A percentile compares a stretch with the other conserved stretches of the same genome.
These are phyloP conservation scores for Pelargonium australe DNA, from an alignment of 441 rosid genomes.

Conservation along the genomic window DNA sequence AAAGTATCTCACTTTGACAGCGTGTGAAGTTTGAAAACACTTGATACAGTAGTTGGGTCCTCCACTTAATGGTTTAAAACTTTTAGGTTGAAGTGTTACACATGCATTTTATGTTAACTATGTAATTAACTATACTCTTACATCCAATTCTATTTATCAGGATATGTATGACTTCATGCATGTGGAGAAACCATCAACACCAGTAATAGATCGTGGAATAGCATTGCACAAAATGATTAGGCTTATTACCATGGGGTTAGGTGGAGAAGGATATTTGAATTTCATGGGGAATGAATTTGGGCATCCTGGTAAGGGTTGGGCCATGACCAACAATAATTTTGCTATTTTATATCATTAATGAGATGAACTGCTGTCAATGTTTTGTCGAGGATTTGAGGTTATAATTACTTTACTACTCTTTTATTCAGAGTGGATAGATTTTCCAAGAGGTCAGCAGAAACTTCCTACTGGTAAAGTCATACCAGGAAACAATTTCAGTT, in stretches of 20 bases:
- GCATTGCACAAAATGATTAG: slow-evolving; percentile 98
- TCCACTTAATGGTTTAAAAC: too few relatives aligned
- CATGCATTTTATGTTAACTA: neutral
- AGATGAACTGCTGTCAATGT: slow-evolving; percentile 8
- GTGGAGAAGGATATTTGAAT: slow-evolving; percentile 97
- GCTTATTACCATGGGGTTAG: slow-evolving; percentile 90
- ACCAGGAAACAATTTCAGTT: slow-evolving; percentile 77
- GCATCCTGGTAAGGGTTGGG: slow-evolving; percentile 66
- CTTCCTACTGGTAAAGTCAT: slow-evolving; percentile 65
- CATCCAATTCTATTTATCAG: slow-evolving; percentile 35
- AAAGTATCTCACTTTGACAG: too few relatives aligned
- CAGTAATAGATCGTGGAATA: slow-evolving; percentile 88
- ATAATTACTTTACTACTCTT: slow-evolving; percentile 14
- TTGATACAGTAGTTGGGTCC: too few relatives aligned
- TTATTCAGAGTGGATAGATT: slow-evolving; percentile 91
- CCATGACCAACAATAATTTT: neutral
- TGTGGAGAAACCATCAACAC: slow-evolving; percentile 71
- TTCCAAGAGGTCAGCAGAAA: slow-evolving; percentile 74
- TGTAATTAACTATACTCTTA: neutral
- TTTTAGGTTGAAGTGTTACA: too few relatives aligned
- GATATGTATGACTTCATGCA: slow-evolving; percentile 99
- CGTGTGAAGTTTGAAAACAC: too few relatives aligned
- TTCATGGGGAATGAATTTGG: slow-evolving; percentile 99
- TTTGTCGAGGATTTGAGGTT: slow-evolving; percentile 10
- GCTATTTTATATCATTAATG: slow-evolving; percentile 7